Evolutionary conservation across 305 asterid species (phyloP).

Genomic region (Vinca major): DNA sequence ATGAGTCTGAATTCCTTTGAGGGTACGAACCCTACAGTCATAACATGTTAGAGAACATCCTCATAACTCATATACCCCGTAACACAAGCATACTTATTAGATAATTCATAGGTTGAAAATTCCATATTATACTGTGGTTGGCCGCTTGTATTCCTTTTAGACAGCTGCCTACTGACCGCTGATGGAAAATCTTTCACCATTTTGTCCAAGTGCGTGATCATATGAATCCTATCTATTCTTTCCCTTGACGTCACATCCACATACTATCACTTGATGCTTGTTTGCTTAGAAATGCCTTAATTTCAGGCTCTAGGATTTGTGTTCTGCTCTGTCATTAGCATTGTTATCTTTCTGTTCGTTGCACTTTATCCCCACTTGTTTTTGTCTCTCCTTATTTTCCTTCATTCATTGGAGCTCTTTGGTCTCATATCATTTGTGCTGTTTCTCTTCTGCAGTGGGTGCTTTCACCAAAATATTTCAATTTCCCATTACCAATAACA

Average conservation of each 20-base stretch:
- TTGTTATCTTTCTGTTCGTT: conserved; percentile 9
- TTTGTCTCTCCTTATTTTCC: neutral
- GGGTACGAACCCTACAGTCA: too few species aligned
- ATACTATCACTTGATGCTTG: too few species aligned
- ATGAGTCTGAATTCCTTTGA: too few species aligned
- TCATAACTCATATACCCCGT: neutral
- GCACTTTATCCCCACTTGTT: conserved; percentile 4
- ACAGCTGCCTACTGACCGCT: neutral
- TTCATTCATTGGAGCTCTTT: conserved; percentile 12
- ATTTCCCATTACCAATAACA: conserved; percentile 88
- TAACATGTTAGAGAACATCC: neutral
- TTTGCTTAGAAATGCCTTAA: too few species aligned
- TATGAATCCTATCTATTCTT: too few species aligned
- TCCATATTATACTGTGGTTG: neutral
- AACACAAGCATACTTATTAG: too few species aligned
- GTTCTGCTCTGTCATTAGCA: neutral
- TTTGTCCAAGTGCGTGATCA: neutral
- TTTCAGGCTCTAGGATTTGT: neutral
- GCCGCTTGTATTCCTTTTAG: too few species aligned
- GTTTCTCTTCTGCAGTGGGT: conserved; percentile 73
- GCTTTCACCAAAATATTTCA: conserved; percentile 95
- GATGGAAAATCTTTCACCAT: neutral
- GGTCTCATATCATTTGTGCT: conserved; percentile 12
- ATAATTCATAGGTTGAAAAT: neutral
- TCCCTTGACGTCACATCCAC: neutral